Evolutionary conservation across 768 basidiomycete species (phyloP), one percentile per base, ranked within the genome.

Genomic region (Pleurotus citrinopileatus): DNA sequence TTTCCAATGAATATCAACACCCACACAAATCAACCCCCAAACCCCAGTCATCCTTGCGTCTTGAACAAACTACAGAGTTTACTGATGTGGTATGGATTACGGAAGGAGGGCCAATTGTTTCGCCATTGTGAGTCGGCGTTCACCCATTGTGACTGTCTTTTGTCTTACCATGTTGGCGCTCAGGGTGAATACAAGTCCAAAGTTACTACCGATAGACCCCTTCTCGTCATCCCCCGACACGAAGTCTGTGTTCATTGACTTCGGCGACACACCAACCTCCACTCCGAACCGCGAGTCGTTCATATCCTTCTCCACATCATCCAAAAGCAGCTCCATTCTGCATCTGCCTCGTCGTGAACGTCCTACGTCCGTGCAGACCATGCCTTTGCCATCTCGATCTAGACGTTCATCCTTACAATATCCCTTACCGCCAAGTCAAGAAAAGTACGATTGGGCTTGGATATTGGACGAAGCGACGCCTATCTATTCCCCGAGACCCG

Each of bases 181-280:
- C 57, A 38, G 55, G 65, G 44, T 55, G 43, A 23, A 44, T 51
- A 44, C 40, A 57, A 60, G 32, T n/a, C 48, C 48, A 22, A 51
- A 51, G 25, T 37, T 51, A 25, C 32, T 38, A 12, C 48, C 67
- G 15, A 63, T 74, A 3, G 78, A 81, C 46, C 73, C 73, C 2
- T 75, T 76, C 53, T 63, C 67, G 12, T 66, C 76, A 2, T 71
- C 72, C 2, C 71, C 73, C 0, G 63, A 71, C 52, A 72, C 78
- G 19, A 71, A 66, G 46, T 73, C 80, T 8, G 72, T 75, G 59
- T 79, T 77, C 60, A 70, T 75, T 42, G 73, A 75, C 34, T 59
- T 72, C 42, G 63, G 68, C 5, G 71, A 73, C 32, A 63, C 60
- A 13, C 58, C 66, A 20, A 56, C 63, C 2, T 60, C 64, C 26